Percentiles rank a stretch among this genome's conserved stretches.
Evolutionary conservation across 495 filamentous ascomycete genomes (phyloP).

Genomic region (Aspergillus carlsbadensis): DNA sequence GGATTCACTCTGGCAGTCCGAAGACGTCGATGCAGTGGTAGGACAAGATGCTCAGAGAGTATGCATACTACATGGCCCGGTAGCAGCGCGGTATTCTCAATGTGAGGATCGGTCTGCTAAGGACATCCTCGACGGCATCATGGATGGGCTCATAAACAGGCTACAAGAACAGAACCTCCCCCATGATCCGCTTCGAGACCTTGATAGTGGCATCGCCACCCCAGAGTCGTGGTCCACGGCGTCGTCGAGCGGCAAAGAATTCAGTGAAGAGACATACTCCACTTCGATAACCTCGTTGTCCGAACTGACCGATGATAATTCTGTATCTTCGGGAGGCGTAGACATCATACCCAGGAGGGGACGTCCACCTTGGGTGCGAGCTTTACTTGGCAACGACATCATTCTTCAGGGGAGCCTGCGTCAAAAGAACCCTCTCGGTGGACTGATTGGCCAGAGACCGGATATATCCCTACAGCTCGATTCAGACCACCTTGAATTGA

Average conservation of each 20-base stretch:
- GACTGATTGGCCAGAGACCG: conserved; percentile 5
- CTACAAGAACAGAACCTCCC: conserved; percentile 13
- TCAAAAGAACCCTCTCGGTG: conserved; percentile 16
- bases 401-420: conserved; percentile 9
- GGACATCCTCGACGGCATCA: conserved; percentile 32
- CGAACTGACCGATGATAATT: conserved; percentile 9
- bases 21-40: conserved; percentile 40
- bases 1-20: conserved; percentile 45
- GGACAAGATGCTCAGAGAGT: conserved; percentile 34
- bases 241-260: conserved; percentile 1
- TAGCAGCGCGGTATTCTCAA: conserved; percentile 33
- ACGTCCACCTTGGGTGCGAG: conserved; percentile 15
- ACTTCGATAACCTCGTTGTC: conserved; percentile 14
- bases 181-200: background rate
- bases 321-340: background rate
- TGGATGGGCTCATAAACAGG: conserved; percentile 4
- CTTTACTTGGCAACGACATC: conserved; percentile 8
- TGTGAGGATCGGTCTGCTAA: conserved; percentile 27
- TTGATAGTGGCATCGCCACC: conserved; percentile 7
- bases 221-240: conserved; percentile 20
- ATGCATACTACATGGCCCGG: conserved; percentile 43
- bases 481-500: conserved; percentile 8
- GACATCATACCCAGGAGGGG: background rate
- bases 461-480: conserved; percentile 1
- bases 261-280: conserved; percentile 8